Percentiles rank a stretch among this genome's conserved stretches.
Evolutionary conservation across 2,329 filamentous ascomycete species (phyloP).

Genomic region (Colletotrichum sp.): DNA sequence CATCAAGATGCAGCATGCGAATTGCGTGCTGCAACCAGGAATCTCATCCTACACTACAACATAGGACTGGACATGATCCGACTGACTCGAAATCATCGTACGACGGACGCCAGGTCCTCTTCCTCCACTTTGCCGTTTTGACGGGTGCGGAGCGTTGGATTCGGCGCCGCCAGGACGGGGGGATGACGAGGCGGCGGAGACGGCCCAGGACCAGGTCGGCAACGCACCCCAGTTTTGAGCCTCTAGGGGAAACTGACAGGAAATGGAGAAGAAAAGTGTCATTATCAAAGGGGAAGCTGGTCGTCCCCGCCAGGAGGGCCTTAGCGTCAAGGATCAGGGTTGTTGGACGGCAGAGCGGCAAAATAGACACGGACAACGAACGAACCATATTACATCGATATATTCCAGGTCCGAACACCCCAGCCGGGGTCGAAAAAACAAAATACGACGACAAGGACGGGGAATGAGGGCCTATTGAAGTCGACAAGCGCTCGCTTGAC

Average conservation of each 20-base stretch:
- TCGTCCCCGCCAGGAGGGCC: background rate
- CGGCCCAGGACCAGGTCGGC: background rate
- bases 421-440: background rate
- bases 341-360: background rate
- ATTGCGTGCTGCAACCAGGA: background rate
- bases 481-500: background rate
- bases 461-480: background rate
- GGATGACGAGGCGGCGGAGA: conserved; percentile 11
- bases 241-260: background rate
- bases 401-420: background rate
- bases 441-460: background rate
- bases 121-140: background rate
- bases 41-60: background rate
- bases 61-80: background rate
- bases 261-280: background rate
- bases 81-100: conserved; percentile 17
- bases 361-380: background rate
- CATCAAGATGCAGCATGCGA: background rate
- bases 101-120: background rate
- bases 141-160: conserved; percentile 8
- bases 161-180: conserved; percentile 8
- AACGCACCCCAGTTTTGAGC: background rate
- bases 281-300: background rate
- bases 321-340: conserved; percentile 1
- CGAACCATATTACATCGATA: background rate